A percentile compares a stretch with the other conserved stretches of the same genome.
phyloP scores from a whole-genome alignment of 2,329 filamentous ascomycete genomes.

The Nemania sp. region DNA sequence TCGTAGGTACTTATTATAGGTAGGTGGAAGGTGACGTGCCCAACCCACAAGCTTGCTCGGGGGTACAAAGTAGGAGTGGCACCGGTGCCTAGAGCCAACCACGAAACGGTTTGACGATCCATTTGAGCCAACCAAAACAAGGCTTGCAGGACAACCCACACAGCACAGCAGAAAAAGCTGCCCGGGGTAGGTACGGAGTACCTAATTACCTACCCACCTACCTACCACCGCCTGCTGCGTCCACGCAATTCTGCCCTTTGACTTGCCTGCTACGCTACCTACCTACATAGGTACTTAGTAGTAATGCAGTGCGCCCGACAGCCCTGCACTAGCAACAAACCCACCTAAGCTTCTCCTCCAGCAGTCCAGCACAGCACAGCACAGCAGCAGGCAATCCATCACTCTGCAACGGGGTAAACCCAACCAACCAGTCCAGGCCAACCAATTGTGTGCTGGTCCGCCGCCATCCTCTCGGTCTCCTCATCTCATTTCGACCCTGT shows the following conservation, averaged over 20 bases:
- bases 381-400: conserved; percentile 1
- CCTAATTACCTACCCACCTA: neutral
- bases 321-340: neutral
- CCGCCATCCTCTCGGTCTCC: conserved; percentile 15
- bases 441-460: conserved; percentile 18
- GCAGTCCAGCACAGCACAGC: neutral
- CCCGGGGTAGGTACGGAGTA: neutral
- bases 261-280: too few relatives aligned
- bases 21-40: conserved; percentile 3
- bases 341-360: neutral
- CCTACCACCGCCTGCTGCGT: neutral
- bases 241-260: too few relatives aligned
- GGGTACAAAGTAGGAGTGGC: neutral
- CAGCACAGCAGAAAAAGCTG: neutral
- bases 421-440: conserved; percentile 21
- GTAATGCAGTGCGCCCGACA: too few relatives aligned
- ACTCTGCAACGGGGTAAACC: neutral
- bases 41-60: conserved; percentile 1
- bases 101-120: neutral
- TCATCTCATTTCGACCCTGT: conserved; percentile 24
- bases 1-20: neutral
- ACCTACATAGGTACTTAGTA: too few relatives aligned
- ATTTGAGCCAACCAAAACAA: neutral
- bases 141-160: neutral
- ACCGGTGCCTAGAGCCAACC: neutral